Percentiles rank a stretch among this genome's conserved stretches.
phyloP scores from a whole-genome alignment of 2,329 filamentous ascomycete genomes.

The Westerdykella sp. region DNA sequence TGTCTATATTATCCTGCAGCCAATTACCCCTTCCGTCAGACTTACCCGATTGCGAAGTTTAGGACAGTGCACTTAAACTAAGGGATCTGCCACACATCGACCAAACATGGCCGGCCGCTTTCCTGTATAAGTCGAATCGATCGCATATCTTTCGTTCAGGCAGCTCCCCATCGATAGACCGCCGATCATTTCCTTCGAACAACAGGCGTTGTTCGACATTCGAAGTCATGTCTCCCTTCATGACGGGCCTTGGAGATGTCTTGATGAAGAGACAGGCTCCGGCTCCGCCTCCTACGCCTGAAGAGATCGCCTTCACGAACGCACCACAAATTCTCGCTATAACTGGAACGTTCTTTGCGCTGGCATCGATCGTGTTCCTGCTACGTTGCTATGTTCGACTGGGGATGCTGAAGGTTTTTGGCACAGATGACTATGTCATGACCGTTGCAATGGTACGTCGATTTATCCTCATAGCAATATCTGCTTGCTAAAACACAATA shows the following conservation, averaged over 20 bases:
- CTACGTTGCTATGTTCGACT: constrained; percentile 45
- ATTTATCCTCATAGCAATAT: neutral
- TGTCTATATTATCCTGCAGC: constrained; percentile 7
- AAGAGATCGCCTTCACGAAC: constrained; percentile 35
- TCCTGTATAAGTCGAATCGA: constrained; percentile 6
- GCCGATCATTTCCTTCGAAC: constrained; percentile 2
- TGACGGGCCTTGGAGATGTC: constrained; percentile 1
- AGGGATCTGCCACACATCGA: constrained; percentile 3
- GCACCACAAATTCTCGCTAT: constrained; percentile 38
- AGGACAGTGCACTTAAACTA: constrained; percentile 3
- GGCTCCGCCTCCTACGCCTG: constrained; percentile 14
- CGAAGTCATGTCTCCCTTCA: constrained; percentile 4
- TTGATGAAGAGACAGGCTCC: constrained; percentile 10
- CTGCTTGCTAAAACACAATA: constrained; percentile 1
- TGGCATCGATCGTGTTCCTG: constrained; percentile 37
- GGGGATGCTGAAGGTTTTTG: constrained; percentile 44
- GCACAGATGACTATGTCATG: constrained; percentile 47
- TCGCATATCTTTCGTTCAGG: neutral
- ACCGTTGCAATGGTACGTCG: constrained; percentile 36
- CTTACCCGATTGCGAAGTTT: neutral
- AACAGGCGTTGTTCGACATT: neutral
- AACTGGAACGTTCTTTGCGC: constrained; percentile 34
- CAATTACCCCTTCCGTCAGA: neutral
- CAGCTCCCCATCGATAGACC: constrained; percentile 2
- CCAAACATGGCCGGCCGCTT: neutral